Percentiles rank a stretch among this genome's conserved stretches.
Conservation (phyloP, 2,329 filamentous ascomycete species). For the Epichloe uncinata region DNA sequence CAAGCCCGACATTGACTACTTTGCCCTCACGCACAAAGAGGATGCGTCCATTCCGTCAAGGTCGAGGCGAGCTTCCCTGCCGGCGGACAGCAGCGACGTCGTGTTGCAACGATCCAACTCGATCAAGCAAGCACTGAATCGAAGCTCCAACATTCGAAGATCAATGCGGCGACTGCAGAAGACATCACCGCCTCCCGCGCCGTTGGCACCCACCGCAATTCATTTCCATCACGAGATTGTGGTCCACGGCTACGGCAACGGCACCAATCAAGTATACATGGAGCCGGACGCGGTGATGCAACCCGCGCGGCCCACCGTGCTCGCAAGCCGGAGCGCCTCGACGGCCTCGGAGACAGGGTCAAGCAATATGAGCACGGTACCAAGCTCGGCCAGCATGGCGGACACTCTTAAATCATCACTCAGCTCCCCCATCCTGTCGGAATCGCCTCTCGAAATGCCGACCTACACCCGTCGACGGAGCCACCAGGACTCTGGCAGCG, state of each 20-base stretch:
- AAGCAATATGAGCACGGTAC: conserved; percentile 13
- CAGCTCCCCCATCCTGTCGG: conserved; percentile 11
- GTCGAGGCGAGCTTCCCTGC: conserved; percentile 1
- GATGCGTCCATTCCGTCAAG: conserved; percentile 4
- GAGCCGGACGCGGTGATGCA: conserved; percentile 6
- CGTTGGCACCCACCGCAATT: conserved; percentile 1
- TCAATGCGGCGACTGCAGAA: conserved; percentile 20
- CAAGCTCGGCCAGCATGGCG: conserved; percentile 14
- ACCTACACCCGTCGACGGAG: conserved; percentile 15
- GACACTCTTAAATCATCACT: conserved; percentile 16
- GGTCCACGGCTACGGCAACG: conserved; percentile 40
- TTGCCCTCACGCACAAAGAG: conserved; percentile 27
- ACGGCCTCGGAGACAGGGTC: conserved; percentile 14
- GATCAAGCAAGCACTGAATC: conserved; percentile 16
- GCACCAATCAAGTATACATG: conserved; percentile 27
- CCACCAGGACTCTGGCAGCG: conserved; percentile 12
- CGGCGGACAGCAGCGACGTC: conserved; percentile 6
- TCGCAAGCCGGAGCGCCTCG: conserved; percentile 14
- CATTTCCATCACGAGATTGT: conserved; percentile 35
- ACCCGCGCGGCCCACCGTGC: conserved; percentile 5
- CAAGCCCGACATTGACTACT: conserved; percentile 43
- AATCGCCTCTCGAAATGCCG: conserved; percentile 10
- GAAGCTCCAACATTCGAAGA: conserved; percentile 21
- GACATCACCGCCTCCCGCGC: conserved; percentile 9
- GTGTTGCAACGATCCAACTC: conserved; percentile 17